These are phyloP conservation scores for Zygosaccharomyces bisporus DNA, from an alignment of 805 yeast species.

Conservation along the genomic window DNA sequence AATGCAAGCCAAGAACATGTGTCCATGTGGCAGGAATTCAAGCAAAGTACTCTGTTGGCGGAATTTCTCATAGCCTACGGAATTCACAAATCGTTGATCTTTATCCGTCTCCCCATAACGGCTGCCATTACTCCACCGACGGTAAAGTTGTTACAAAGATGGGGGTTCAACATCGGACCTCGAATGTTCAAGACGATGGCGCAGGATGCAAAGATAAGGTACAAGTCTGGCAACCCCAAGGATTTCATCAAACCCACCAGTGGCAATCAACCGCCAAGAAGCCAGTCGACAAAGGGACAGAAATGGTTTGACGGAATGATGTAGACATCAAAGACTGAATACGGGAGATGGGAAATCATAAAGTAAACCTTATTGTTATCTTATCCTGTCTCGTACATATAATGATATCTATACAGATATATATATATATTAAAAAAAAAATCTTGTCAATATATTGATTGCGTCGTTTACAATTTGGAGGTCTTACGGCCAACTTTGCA, in stretches of 20 bases:
- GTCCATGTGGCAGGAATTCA: constrained; percentile 29
- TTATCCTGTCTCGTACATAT: neutral
- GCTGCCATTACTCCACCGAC: constrained; percentile 88
- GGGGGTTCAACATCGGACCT: constrained; percentile 67
- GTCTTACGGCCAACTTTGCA: constrained; percentile 76
- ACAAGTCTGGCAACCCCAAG: constrained; percentile 31
- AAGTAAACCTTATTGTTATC: neutral
- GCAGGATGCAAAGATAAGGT: constrained; percentile 32
- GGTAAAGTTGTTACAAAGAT: constrained; percentile 57
- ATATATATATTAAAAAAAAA: neutral
- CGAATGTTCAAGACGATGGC: constrained; percentile 44
- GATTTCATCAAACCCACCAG: constrained; percentile 40
- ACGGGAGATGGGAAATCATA: neutral
- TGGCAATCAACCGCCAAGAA: constrained; percentile 48
- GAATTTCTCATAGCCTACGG: constrained; percentile 92
- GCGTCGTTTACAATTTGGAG: constrained; percentile 55
- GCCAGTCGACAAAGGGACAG: constrained; percentile 26
- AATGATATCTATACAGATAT: neutral
- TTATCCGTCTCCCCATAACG: constrained; percentile 81
- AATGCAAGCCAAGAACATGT: constrained; percentile 12
- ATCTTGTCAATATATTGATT: no score
- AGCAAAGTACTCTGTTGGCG: constrained; percentile 54
- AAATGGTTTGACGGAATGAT: constrained; percentile 36
- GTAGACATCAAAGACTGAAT: constrained; percentile 14
- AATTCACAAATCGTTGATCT: constrained; percentile 79